phyloP scores from a whole-genome alignment of 1,284 basidiomycete genomes.

The Cryptococcus sp. region DNA sequence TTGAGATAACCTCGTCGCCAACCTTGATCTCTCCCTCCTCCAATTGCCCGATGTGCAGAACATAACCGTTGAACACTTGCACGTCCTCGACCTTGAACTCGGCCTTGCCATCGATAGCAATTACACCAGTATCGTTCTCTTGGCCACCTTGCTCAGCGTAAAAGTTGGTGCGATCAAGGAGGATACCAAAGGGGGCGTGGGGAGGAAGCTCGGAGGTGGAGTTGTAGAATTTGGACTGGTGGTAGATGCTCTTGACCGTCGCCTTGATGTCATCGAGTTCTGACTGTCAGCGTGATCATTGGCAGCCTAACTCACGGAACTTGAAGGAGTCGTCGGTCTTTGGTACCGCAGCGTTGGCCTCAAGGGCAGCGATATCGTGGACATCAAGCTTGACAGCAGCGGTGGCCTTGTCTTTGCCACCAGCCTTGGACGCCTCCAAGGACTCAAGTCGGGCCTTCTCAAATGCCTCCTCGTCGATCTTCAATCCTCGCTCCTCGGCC shows the following conservation, averaged over 20 bases:
- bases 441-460: constrained; percentile 84
- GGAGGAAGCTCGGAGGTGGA: constrained; percentile 67
- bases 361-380: constrained; percentile 86
- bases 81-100: constrained; percentile 95
- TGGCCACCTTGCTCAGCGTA: constrained; percentile 98
- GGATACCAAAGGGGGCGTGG: constrained; percentile 72
- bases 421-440: constrained; percentile 86
- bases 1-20: constrained; percentile 68
- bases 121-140: constrained; percentile 92
- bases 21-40: constrained; percentile 72
- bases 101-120: constrained; percentile 85
- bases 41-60: constrained; percentile 84
- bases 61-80: constrained; percentile 81
- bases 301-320: constrained; percentile 66
- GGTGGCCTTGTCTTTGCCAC: constrained; percentile 60
- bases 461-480: constrained; percentile 85
- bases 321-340: constrained; percentile 94
- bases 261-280: constrained; percentile 74
- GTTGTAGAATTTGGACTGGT: constrained; percentile 71
- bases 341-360: constrained; percentile 75
- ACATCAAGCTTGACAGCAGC: constrained; percentile 87
- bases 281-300: constrained; percentile 43
- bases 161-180: constrained; percentile 94
- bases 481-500: constrained; percentile 89
- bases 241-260: constrained; percentile 81